Percentiles rank a stretch among this genome's conserved stretches.
phyloP scores from a whole-genome alignment of 768 basidiomycete species.

The Amyloporia xantha region DNA sequence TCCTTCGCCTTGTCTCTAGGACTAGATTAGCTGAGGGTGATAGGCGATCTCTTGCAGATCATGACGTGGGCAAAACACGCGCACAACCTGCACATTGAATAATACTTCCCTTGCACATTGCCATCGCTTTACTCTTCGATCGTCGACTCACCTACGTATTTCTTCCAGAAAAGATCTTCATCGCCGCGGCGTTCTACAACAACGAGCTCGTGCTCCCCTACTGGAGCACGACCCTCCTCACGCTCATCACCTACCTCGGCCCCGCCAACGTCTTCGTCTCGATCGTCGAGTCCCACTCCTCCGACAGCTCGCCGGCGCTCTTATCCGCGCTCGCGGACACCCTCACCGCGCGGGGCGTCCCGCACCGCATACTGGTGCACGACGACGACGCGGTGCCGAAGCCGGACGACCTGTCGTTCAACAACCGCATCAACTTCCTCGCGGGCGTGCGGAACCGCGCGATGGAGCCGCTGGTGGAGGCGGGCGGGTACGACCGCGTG shows the following conservation, averaged over 20 bases:
- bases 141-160: too few species aligned
- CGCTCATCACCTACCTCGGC: constrained; percentile 34
- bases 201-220: constrained; percentile 32
- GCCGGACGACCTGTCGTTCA: constrained; percentile 21
- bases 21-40: too few species aligned
- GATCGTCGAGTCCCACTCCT: constrained; percentile 33
- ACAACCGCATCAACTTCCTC: constrained; percentile 31
- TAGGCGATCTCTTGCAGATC: too few species aligned
- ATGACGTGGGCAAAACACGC: too few species aligned
- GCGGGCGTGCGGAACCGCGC: constrained; percentile 35
- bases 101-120: too few species aligned
- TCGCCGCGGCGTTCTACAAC: constrained; percentile 37
- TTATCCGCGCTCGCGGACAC: constrained; percentile 22
- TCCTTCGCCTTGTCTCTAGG: too few species aligned
- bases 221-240: constrained; percentile 31
- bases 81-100: too few species aligned
- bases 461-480: constrained; percentile 32
- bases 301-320: constrained; percentile 26
- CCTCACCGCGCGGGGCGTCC: constrained; percentile 21
- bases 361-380: constrained; percentile 24
- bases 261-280: constrained; percentile 36
- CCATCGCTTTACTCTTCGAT: too few species aligned
- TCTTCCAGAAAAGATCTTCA: constrained; percentile 26
- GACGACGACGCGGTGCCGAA: constrained; percentile 20
- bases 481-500: constrained; percentile 32